Conservation (phyloP, 768 basidiomycete genomes). For the Suillus sp. region DNA sequence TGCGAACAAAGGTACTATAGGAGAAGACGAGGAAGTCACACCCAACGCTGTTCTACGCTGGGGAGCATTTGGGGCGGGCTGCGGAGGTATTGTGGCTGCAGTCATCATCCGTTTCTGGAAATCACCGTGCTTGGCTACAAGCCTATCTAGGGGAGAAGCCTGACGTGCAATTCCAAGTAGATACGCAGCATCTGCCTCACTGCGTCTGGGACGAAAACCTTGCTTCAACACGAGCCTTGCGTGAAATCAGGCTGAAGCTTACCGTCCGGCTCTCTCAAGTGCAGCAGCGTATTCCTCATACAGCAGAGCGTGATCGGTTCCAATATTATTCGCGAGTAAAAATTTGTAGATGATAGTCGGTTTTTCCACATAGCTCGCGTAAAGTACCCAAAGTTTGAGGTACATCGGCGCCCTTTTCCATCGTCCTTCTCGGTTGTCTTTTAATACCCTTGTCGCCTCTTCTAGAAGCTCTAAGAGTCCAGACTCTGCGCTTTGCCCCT, state of each 20-base stretch:
- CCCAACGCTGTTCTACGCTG: conserved; percentile 49
- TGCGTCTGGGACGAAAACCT: conserved; percentile 52
- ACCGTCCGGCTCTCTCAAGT: conserved; percentile 84
- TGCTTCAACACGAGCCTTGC: conserved; percentile 32
- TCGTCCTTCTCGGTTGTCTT: conserved; percentile 69
- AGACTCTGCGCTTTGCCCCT: conserved; percentile 86
- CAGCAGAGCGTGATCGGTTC: conserved; percentile 72
- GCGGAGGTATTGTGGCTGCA: conserved; percentile 39
- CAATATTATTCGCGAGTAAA: conserved; percentile 89
- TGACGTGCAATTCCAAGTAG: conserved; percentile 84
- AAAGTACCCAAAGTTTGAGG: conserved; percentile 92
- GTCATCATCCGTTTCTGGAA: conserved; percentile 94
- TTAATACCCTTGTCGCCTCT: conserved; percentile 84
- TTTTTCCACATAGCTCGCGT: conserved; percentile 89
- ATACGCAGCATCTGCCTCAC: conserved; percentile 89
- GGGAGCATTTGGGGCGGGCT: conserved; percentile 38
- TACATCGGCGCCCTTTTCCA: conserved; percentile 86
- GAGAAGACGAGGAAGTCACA: conserved; percentile 39
- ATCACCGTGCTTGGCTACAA: conserved; percentile 76
- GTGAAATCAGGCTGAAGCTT: conserved; percentile 29
- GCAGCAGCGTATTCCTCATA: conserved; percentile 93
- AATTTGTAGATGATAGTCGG: conserved; percentile 89
- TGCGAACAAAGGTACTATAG: conserved; percentile 33
- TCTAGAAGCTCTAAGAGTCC: conserved; percentile 92
- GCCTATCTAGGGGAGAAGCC: conserved; percentile 77